Evolutionary conservation across 1,284 basidiomycete species (phyloP).

Genomic region (Phylloporus sp.): DNA sequence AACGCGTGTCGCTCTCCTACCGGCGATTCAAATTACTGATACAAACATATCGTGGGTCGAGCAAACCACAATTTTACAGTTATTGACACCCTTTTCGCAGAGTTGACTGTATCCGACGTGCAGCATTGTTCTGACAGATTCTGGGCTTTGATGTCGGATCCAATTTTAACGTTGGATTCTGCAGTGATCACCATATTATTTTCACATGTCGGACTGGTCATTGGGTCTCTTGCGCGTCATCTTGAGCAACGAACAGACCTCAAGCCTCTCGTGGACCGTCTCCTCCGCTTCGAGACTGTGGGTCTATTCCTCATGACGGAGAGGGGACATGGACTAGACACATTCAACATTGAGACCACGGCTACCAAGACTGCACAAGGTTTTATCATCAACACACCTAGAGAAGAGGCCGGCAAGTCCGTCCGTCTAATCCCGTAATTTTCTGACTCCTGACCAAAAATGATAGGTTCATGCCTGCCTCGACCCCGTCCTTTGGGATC

Average conservation of each 20-base stretch:
- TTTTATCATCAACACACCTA: slow-evolving; percentile 54
- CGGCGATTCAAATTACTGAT: slow-evolving; percentile 21
- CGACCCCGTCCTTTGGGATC: slow-evolving; percentile 48
- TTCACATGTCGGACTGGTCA: slow-evolving; percentile 51
- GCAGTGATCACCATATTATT: slow-evolving; percentile 55
- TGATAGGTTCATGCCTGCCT: slow-evolving; percentile 63
- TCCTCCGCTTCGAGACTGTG: slow-evolving; percentile 57
- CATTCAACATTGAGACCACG: slow-evolving; percentile 66
- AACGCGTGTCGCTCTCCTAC: slow-evolving; percentile 57
- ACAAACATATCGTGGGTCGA: too few species aligned
- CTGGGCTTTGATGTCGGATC: slow-evolving; percentile 59
- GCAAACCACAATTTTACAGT: too few species aligned
- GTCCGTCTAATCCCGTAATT: slow-evolving; percentile 8
- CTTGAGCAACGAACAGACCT: too few species aligned
- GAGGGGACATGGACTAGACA: slow-evolving; percentile 66
- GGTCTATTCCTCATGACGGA: slow-evolving; percentile 62
- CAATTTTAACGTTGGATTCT: slow-evolving; percentile 50
- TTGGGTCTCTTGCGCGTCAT: too few species aligned
- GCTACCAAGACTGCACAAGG: slow-evolving; percentile 52
- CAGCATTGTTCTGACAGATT: slow-evolving; percentile 53
- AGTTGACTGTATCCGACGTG: slow-evolving; percentile 51
- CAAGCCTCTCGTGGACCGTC: slow-evolving; percentile 46
- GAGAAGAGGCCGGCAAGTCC: slow-evolving; percentile 64
- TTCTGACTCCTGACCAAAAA: background rate
- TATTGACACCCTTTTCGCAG: slow-evolving; percentile 32